Conservation (phyloP, 1,284 basidiomycete species). For the Exobasidium rhododendri region DNA sequence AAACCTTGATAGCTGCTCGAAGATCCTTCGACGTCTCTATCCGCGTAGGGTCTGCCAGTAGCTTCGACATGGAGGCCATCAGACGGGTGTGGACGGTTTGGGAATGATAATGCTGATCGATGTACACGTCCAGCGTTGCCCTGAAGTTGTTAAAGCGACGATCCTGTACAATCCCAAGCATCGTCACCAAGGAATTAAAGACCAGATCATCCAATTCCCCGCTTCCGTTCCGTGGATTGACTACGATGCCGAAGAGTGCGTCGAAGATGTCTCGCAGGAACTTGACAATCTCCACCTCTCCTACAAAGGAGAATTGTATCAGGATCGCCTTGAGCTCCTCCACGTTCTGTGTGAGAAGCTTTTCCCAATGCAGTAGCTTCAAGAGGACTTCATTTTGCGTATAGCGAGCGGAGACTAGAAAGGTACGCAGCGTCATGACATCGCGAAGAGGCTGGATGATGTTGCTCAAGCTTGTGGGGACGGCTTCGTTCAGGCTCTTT, state of each 20-base stretch:
- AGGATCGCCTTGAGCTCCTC: constrained; percentile 69
- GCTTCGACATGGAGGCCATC: constrained; percentile 70
- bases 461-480: constrained; percentile 36
- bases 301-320: constrained; percentile 83
- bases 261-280: constrained; percentile 88
- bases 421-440: constrained; percentile 76
- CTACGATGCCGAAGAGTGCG: constrained; percentile 83
- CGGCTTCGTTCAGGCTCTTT: constrained; percentile 58
- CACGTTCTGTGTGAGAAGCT: constrained; percentile 59
- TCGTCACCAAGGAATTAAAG: constrained; percentile 84
- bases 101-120: constrained; percentile 75
- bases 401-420: constrained; percentile 85
- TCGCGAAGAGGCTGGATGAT: constrained; percentile 60
- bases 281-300: constrained; percentile 72
- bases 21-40: constrained; percentile 73
- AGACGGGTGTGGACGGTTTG: constrained; percentile 44
- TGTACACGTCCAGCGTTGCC: constrained; percentile 87
- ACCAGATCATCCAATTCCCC: constrained; percentile 81
- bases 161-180: constrained; percentile 78
- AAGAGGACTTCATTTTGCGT: constrained; percentile 87
- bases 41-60: constrained; percentile 71
- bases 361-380: constrained; percentile 78
- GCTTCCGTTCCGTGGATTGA: constrained; percentile 69
- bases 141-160: constrained; percentile 79
- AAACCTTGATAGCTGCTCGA: constrained; percentile 87